Conservation (phyloP, 1,284 basidiomycete genomes). For the Singerocomus rubriflavus region DNA sequence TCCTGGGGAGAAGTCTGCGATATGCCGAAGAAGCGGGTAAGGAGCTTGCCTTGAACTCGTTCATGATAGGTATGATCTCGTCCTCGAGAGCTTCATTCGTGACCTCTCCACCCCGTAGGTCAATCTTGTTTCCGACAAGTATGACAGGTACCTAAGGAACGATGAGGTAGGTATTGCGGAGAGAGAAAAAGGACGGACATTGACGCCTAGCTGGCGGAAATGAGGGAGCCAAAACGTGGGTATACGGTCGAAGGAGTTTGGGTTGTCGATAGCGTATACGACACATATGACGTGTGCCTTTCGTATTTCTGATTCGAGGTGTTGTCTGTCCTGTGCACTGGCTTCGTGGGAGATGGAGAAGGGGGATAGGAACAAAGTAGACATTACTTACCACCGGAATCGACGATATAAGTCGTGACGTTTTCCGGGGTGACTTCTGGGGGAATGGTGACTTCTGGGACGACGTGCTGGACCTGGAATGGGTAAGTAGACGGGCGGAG, state of each 20-base stretch:
- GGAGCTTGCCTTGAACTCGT: constrained; percentile 83
- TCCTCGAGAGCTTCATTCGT: constrained; percentile 94
- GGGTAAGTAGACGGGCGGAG: constrained; percentile 15
- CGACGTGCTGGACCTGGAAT: constrained; percentile 79
- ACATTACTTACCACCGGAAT: constrained; percentile 77
- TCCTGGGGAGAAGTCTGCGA: constrained; percentile 51
- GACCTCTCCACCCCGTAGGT: constrained; percentile 87
- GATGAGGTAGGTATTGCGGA: constrained; percentile 6
- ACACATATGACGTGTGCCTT: constrained; percentile 98
- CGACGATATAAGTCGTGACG: constrained; percentile 93
- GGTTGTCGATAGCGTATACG: constrained; percentile 95
- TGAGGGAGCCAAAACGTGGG: constrained; percentile 99
- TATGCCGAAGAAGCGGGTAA: constrained; percentile 5
- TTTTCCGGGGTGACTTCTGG: constrained; percentile 95
- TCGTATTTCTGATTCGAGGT: constrained; percentile 92
- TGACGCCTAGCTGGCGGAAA: constrained; percentile 92
- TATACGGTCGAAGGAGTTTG: constrained; percentile 94
- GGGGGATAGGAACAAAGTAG: constrained; percentile 6
- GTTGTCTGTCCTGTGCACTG: constrained; percentile 75
- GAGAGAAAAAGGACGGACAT: constrained; percentile 49
- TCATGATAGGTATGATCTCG: constrained; percentile 94
- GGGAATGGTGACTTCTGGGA: constrained; percentile 94
- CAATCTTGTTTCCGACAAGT: constrained; percentile 98
- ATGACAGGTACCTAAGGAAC: constrained; percentile 85
- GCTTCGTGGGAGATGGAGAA: constrained; percentile 42